Conservation (phyloP, 78 protist genomes). For the Dictyostelium purpureum region DNA sequence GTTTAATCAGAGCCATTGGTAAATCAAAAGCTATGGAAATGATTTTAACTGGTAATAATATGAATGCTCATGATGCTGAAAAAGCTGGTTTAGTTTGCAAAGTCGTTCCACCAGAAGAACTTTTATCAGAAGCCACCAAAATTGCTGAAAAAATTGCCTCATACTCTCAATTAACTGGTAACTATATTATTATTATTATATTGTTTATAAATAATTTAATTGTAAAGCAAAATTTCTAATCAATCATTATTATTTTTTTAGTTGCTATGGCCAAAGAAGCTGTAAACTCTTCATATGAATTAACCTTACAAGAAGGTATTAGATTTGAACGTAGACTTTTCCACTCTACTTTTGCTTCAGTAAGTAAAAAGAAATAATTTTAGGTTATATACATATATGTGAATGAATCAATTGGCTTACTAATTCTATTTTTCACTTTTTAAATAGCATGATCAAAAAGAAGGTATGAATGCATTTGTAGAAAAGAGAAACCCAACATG, state of each 20-base stretch:
- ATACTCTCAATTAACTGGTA: slow-evolving; percentile 82
- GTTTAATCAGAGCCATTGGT: slow-evolving; percentile 95
- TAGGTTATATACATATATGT: not conserved
- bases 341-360: slow-evolving; percentile 94
- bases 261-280: slow-evolving; percentile 88
- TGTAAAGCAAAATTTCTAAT: not conserved
- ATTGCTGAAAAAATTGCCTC: slow-evolving; percentile 89
- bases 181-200: not conserved
- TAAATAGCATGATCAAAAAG: slow-evolving; percentile 91
- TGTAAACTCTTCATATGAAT: slow-evolving; percentile 90
- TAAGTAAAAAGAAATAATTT: not conserved
- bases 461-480: slow-evolving; percentile 96
- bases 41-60: slow-evolving; percentile 90
- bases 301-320: slow-evolving; percentile 90
- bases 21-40: slow-evolving; percentile 97
- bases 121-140: slow-evolving; percentile 81
- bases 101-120: slow-evolving; percentile 88
- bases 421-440: not conserved
- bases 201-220: not conserved
- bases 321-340: slow-evolving; percentile 91
- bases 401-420: not conserved
- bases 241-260: not conserved
- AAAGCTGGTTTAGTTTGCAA: slow-evolving; percentile 86
- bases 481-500: slow-evolving; percentile 92
- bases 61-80: slow-evolving; percentile 88